A percentile compares a stretch with the other conserved stretches of the same genome.
Evolutionary conservation across 2,329 filamentous ascomycete species (phyloP).

Genomic region (Xylaria sp.): DNA sequence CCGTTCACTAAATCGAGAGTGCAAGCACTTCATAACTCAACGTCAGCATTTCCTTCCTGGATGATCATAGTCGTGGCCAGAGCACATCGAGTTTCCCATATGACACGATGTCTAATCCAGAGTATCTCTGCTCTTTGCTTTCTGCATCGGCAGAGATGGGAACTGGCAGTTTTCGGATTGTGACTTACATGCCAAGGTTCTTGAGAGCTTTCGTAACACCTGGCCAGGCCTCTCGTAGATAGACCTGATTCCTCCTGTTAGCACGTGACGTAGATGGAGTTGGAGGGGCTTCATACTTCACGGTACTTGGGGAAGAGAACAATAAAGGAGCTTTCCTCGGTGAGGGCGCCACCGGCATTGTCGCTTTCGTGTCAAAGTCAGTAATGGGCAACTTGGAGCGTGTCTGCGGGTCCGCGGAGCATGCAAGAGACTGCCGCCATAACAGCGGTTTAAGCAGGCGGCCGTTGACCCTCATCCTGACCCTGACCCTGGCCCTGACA

Average conservation of each 20-base stretch:
- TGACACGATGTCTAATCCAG: neutral
- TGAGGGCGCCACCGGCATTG: constrained; percentile 79
- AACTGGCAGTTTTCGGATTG: neutral
- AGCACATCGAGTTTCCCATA: neutral
- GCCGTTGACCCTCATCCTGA: too few relatives aligned
- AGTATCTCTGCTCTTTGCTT: neutral
- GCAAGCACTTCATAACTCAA: constrained; percentile 49
- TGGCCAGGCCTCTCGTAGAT: constrained; percentile 76
- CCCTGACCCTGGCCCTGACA: neutral
- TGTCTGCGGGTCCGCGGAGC: neutral
- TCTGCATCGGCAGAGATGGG: neutral
- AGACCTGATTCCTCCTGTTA: constrained; percentile 11
- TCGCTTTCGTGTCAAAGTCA: constrained; percentile 40
- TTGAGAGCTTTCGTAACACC: constrained; percentile 82
- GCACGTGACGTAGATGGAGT: neutral
- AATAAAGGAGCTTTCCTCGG: constrained; percentile 86
- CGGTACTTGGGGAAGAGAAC: constrained; percentile 89
- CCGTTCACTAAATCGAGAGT: constrained; percentile 92
- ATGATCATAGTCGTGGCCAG: neutral
- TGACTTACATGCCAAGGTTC: constrained; percentile 63
- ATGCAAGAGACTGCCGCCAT: neutral
- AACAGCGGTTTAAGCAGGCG: neutral
- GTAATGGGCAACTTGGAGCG: neutral
- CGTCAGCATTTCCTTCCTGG: constrained; percentile 4
- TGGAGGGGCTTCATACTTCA: constrained; percentile 62